Percentiles rank a stretch among this genome's conserved stretches.
Evolutionary conservation across 805 yeast genomes (phyloP).

Genomic region (Wickerhamomyces sydowiorum): DNA sequence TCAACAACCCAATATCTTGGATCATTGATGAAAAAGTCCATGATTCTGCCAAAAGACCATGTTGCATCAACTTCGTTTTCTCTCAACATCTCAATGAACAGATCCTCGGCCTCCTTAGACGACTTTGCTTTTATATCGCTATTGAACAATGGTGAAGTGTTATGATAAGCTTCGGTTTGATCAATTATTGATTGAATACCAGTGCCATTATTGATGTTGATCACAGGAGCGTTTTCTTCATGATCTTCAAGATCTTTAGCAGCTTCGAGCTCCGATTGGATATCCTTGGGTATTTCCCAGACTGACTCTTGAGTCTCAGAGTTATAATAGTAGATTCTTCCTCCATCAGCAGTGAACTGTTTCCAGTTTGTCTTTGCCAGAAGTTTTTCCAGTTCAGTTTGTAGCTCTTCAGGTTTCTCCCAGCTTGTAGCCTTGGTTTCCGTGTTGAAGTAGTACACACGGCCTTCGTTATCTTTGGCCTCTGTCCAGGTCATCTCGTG

Average conservation of each 20-base stretch:
- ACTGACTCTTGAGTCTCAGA: conserved; percentile 57
- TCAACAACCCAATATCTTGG: conserved; percentile 63
- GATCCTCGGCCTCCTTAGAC: conserved; percentile 33
- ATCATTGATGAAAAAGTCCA: conserved; percentile 50
- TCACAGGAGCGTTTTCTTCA: conserved; percentile 3
- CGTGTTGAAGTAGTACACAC: conserved; percentile 64
- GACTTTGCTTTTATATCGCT: conserved; percentile 16
- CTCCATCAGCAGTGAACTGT: conserved; percentile 44
- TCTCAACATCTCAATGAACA: conserved; percentile 47
- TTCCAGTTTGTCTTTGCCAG: conserved; percentile 52
- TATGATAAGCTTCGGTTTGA: conserved; percentile 12
- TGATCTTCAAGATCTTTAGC: conserved; percentile 2
- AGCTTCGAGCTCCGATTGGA: conserved; percentile 20
- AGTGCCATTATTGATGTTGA: conserved; percentile 2
- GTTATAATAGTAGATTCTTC: conserved; percentile 66
- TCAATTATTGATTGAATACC: conserved; percentile 8
- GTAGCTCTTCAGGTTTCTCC: conserved; percentile 65
- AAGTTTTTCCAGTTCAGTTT: conserved; percentile 36
- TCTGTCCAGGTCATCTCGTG: conserved; percentile 49
- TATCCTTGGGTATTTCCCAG: conserved; percentile 72
- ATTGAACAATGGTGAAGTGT: conserved; percentile 23
- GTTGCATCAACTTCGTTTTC: conserved; percentile 58
- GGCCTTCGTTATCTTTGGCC: conserved; percentile 57
- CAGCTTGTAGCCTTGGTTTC: conserved; percentile 68
- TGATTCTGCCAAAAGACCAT: conserved; percentile 69